phyloP scores from a whole-genome alignment of 768 basidiomycete genomes.

The Suillus tomentosus region DNA sequence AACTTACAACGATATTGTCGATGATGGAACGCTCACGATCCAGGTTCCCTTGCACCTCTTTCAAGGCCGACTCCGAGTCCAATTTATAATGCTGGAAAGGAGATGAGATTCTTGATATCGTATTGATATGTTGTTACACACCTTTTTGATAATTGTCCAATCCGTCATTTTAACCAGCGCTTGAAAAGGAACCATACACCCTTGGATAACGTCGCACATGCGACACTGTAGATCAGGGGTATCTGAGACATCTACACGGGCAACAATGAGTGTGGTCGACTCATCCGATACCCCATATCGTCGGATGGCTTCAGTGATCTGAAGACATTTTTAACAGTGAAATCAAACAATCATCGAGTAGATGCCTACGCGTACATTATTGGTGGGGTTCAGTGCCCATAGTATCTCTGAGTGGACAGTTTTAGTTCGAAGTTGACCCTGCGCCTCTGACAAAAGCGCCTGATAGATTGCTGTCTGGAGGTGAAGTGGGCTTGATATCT shows the following conservation, averaged over 20 bases:
- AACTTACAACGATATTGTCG: slow-evolving; percentile 72
- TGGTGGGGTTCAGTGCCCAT: slow-evolving; percentile 84
- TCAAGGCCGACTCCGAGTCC: slow-evolving; percentile 49
- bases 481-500: slow-evolving; percentile 84
- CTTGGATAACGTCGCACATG: slow-evolving; percentile 63
- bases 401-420: slow-evolving; percentile 91
- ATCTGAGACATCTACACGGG: slow-evolving; percentile 56
- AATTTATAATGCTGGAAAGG: slow-evolving; percentile 69
- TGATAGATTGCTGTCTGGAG: slow-evolving; percentile 84
- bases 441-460: slow-evolving; percentile 68
- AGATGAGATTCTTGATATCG: neutral
- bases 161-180: slow-evolving; percentile 56
- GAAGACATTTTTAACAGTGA: neutral
- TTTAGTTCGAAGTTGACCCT: slow-evolving; percentile 70
- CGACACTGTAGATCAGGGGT: slow-evolving; percentile 44
- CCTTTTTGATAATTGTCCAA: slow-evolving; percentile 77
- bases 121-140: slow-evolving; percentile 31
- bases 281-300: slow-evolving; percentile 81
- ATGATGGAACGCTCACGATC: slow-evolving; percentile 44
- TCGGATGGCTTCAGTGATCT: slow-evolving; percentile 89
- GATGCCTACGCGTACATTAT: slow-evolving; percentile 58
- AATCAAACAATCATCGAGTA: neutral
- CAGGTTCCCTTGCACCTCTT: slow-evolving; percentile 35
- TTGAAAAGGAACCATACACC: slow-evolving; percentile 51
- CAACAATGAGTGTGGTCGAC: slow-evolving; percentile 67